Conservation (phyloP, 352 stramenopile species). For the Pythium plurisporium region DNA sequence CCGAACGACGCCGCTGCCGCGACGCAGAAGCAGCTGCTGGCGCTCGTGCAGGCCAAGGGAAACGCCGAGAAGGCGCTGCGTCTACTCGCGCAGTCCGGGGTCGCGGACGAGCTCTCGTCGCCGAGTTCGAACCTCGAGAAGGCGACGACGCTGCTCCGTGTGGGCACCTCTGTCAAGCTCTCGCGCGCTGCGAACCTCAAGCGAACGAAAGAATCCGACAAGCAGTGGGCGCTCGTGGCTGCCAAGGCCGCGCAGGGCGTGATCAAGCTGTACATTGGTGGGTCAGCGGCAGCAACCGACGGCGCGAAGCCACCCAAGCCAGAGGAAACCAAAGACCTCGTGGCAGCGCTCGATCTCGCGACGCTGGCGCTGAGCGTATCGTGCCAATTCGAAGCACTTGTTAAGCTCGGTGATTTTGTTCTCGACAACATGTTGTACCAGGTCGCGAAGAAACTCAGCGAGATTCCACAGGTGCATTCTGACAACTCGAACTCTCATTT, state of each 20-base stretch:
- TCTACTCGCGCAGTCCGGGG: not conserved
- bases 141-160: conserved; percentile 8
- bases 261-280: conserved; percentile 49
- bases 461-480: conserved; percentile 36
- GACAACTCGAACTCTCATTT: not conserved
- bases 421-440: conserved; percentile 80
- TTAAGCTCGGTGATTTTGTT: conserved; percentile 55
- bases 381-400: conserved; percentile 35
- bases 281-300: not conserved
- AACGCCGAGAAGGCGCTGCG: conserved; percentile 9
- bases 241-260: conserved; percentile 60
- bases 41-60: conserved; percentile 17
- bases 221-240: conserved; percentile 36
- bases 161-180: not conserved
- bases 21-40: conserved; percentile 27
- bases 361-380: conserved; percentile 49
- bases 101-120: not conserved
- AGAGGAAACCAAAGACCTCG: conserved; percentile 24
- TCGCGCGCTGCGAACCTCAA: not conserved
- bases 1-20: conserved; percentile 8
- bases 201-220: conserved; percentile 6
- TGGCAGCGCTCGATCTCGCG: conserved; percentile 46
- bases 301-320: not conserved
- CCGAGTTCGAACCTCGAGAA: conserved; percentile 12
- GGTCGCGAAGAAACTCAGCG: conserved; percentile 65